Base-by-base conservation (phyloP, 345 rosid genomes). In the Carallia pectinifolia region DNA sequence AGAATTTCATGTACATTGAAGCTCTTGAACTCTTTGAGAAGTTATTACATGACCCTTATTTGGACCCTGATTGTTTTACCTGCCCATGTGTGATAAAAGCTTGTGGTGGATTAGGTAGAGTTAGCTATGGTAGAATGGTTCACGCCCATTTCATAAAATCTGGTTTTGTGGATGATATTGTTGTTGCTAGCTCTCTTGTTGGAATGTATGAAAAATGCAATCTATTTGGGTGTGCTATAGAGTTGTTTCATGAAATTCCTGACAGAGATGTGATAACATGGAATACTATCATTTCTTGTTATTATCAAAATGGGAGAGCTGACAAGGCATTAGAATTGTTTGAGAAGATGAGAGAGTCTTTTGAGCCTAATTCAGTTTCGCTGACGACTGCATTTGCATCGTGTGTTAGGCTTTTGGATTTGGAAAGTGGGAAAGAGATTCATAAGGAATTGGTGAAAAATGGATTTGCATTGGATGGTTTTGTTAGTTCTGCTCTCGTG, bases 211-310 rank as follows among this genome's bases (percentile, higher is more conserved):
- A 83, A 0, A 86, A 80, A 60, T 86, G 90, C 71, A 40, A 70
- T 9, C 68, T 67, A 71, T 85, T 82, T 65, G 76, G 38, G 1
- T 13, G 17, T 59, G 85, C 85, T 8, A 23, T 74, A 3, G 64
- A 76, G 66, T 0, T 87, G 88, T 91, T 91, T 71, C 87, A 84
- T 63, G 91, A 91, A 83, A 91, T 91, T 85, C 58, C 81, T 66
- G 86, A 80, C 0, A 85, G 92, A 78, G 96, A 88, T 44, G 87
- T 87, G 60, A 89, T 81, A 1, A 70, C 83, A 74, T 89, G 97
- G 96, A 89, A 91, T 71, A 62, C 87, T 0, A 85, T 89, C 7
- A 87, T 91, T 62, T 89, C 93, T 10, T 84, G 91, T 76, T 86
- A 74, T 74, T 83, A 86, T 81, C 96, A 91, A 55, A 82, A 69